Conservation (phyloP, 2,329 filamentous ascomycete species). For the Escovopsis sp. region DNA sequence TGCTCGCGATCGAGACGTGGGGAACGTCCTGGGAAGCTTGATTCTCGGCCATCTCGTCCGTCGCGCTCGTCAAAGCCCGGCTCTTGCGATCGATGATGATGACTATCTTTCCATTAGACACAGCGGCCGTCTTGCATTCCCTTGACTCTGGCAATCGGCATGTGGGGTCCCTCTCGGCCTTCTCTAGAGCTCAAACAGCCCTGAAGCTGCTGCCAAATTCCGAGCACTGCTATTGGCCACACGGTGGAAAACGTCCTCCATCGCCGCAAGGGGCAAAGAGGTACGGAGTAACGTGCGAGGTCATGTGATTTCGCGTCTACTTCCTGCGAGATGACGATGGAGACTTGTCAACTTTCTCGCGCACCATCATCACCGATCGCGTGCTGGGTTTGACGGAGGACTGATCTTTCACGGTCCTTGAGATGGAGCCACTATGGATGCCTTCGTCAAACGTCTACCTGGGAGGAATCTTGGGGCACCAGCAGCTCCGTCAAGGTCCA, state of each 20-base stretch:
- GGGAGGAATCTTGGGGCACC: conserved; percentile 5
- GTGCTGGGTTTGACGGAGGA: background rate
- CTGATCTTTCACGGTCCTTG: background rate
- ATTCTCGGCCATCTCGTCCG: conserved; percentile 14
- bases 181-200: too few relatives aligned
- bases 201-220: too few relatives aligned
- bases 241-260: too few relatives aligned
- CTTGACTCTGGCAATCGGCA: too few relatives aligned
- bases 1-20: conserved; percentile 9
- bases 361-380: too few relatives aligned
- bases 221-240: too few relatives aligned
- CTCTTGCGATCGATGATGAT: conserved; percentile 1
- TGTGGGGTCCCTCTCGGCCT: too few relatives aligned
- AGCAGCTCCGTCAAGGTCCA: background rate
- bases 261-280: too few relatives aligned
- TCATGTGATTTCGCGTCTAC: conserved; percentile 5
- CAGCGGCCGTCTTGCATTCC: too few relatives aligned
- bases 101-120: too few relatives aligned
- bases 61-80: conserved; percentile 11
- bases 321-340: conserved; percentile 1
- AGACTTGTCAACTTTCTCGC: background rate
- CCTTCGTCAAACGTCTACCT: conserved; percentile 20
- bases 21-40: conserved; percentile 10
- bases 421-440: conserved; percentile 19
- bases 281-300: background rate